Conservation (phyloP, 768 basidiomycete genomes). For the Mycena floridula region DNA sequence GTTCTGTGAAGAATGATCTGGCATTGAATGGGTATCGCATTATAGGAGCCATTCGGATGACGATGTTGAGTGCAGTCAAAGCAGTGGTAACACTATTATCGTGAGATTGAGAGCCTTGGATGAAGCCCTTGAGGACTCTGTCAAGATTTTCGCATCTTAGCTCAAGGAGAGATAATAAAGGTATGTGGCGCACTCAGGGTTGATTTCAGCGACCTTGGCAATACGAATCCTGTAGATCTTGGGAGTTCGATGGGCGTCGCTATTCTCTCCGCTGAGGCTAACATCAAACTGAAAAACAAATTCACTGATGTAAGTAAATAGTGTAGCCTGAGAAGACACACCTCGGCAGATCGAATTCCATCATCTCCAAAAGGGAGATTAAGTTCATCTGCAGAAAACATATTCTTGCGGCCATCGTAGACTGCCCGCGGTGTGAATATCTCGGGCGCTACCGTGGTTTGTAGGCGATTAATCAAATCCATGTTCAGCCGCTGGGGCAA, state of each 20-base stretch:
- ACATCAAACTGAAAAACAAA: constrained; percentile 51
- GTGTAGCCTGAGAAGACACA: constrained; percentile 12
- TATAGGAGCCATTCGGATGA: constrained; percentile 64
- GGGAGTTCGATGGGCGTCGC: constrained; percentile 28
- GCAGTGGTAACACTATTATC: constrained; percentile 63
- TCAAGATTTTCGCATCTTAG: neutral
- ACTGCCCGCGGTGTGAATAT: constrained; percentile 72
- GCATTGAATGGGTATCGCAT: constrained; percentile 62
- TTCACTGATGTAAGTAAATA: neutral
- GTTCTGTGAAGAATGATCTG: constrained; percentile 61
- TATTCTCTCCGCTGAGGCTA: constrained; percentile 27
- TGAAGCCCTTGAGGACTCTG: constrained; percentile 54
- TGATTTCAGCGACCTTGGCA: constrained; percentile 51
- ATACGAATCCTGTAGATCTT: constrained; percentile 64
- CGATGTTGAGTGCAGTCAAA: constrained; percentile 59
- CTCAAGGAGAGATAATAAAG: neutral
- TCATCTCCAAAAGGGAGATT: constrained; percentile 20
- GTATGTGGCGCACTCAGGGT: constrained; percentile 38
- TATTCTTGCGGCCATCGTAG: constrained; percentile 75
- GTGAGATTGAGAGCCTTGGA: constrained; percentile 53
- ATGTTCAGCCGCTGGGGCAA: constrained; percentile 65
- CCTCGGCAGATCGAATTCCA: constrained; percentile 32
- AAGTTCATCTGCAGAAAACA: constrained; percentile 44
- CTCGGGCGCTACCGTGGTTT: constrained; percentile 48
- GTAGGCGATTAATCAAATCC: constrained; percentile 60